Evolutionary conservation across 352 stramenopile species (phyloP).

Genomic region (Phytophthora crassamura): DNA sequence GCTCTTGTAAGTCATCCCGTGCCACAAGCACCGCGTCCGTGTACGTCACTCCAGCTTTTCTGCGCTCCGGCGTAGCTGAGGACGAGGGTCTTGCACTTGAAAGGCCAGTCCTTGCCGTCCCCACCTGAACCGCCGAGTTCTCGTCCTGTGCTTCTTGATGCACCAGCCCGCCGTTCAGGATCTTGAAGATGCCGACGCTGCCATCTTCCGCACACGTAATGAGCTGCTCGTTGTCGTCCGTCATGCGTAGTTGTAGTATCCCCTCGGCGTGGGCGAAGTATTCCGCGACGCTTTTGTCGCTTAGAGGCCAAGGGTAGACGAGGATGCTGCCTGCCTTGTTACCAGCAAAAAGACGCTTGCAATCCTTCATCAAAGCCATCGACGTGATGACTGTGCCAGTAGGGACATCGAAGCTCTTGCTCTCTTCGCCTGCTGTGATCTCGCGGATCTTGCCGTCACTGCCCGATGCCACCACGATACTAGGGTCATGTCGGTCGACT

Average conservation of each 20-base stretch:
- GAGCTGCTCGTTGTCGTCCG: slow-evolving; percentile 68
- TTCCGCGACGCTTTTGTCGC: slow-evolving; percentile 46
- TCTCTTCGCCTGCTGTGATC: slow-evolving; percentile 67
- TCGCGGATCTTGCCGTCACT: slow-evolving; percentile 77
- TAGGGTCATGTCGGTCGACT: slow-evolving; percentile 58
- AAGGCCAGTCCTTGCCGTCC: slow-evolving; percentile 11
- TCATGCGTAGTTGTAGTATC: slow-evolving; percentile 76
- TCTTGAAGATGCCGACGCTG: slow-evolving; percentile 64
- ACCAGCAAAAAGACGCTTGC: slow-evolving; percentile 69
- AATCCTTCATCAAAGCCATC: slow-evolving; percentile 67
- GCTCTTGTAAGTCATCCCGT: slow-evolving; percentile 83
- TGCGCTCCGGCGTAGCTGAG: slow-evolving; percentile 23
- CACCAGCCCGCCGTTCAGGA: slow-evolving; percentile 30
- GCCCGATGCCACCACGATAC: slow-evolving; percentile 58
- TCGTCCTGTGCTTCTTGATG: slow-evolving; percentile 15
- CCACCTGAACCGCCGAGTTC: background rate
- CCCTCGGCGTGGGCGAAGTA: slow-evolving; percentile 66
- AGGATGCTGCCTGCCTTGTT: slow-evolving; percentile 70
- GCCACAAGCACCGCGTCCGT: slow-evolving; percentile 74
- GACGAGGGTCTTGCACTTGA: slow-evolving; percentile 27
- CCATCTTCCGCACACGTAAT: slow-evolving; percentile 71
- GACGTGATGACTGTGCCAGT: slow-evolving; percentile 49
- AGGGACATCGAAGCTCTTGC: slow-evolving; percentile 54
- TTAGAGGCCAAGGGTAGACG: slow-evolving; percentile 69
- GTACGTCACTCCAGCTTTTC: slow-evolving; percentile 20